Conservation (phyloP, 2,329 filamentous ascomycete species). For the Ascochyta koolunga region DNA sequence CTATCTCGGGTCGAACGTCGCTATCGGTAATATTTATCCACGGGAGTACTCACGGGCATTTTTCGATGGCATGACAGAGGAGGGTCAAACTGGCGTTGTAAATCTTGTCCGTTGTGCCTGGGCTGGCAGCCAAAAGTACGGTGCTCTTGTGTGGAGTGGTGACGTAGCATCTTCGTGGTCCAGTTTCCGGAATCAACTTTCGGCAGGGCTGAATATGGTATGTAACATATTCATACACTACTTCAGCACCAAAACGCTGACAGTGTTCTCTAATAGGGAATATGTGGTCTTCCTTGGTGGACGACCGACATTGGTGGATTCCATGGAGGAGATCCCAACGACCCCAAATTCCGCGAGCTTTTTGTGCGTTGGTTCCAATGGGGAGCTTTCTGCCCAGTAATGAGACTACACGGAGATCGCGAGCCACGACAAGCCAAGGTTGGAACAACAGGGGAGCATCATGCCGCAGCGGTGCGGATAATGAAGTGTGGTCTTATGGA, state of each 20-base stretch:
- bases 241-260: too few relatives aligned
- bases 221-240: too few relatives aligned
- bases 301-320: conserved; percentile 75
- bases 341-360: conserved; percentile 64
- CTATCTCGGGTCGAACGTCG: conserved; percentile 59
- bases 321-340: conserved; percentile 66
- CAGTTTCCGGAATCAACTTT: conserved; percentile 64
- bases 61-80: conserved; percentile 62
- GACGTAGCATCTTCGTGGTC: conserved; percentile 70
- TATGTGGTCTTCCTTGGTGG: conserved; percentile 67
- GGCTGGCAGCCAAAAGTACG: conserved; percentile 67
- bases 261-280: too few relatives aligned
- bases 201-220: conserved; percentile 69
- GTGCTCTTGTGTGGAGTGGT: conserved; percentile 70
- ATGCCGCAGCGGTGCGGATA: conserved; percentile 57
- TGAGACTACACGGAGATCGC: conserved; percentile 70
- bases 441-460: conserved; percentile 47
- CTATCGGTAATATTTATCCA: conserved; percentile 67
- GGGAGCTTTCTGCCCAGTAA: conserved; percentile 70
- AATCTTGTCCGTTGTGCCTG: conserved; percentile 65
- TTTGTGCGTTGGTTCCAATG: conserved; percentile 74
- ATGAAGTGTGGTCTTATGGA: conserved; percentile 72
- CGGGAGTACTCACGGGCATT: conserved; percentile 64
- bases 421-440: conserved; percentile 61
- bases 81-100: conserved; percentile 63